Conservation (phyloP, 1,139 yeast genomes). For the Diutina sp. region DNA sequence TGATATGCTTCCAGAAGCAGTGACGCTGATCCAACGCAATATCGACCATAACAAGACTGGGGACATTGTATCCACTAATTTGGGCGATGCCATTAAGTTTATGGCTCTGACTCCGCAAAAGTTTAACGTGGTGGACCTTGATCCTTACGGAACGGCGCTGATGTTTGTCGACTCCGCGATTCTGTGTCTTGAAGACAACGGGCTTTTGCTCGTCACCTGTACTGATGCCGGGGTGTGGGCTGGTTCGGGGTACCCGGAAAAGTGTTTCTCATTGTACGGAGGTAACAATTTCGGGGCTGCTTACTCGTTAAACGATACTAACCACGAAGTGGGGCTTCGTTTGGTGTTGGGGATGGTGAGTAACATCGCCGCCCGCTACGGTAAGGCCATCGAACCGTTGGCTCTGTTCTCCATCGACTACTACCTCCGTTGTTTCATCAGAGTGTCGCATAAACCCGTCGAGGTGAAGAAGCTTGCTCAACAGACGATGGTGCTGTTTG, state of each 20-base stretch:
- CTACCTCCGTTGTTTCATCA: conserved; percentile 75
- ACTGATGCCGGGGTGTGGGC: conserved; percentile 94
- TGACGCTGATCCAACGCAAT: conserved; percentile 64
- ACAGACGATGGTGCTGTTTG: conserved; percentile 65
- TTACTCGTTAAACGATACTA: conserved; percentile 62
- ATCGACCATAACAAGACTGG: conserved; percentile 50
- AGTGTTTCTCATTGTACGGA: conserved; percentile 92
- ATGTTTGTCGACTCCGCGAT: conserved; percentile 90
- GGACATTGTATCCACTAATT: conserved; percentile 44
- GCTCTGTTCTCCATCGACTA: conserved; percentile 80
- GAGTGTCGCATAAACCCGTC: conserved; percentile 65
- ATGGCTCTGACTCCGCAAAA: conserved; percentile 44
- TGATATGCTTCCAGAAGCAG: conserved; percentile 80
- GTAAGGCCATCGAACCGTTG: conserved; percentile 76
- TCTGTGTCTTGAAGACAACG: conserved; percentile 70
- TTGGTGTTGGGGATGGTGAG: conserved; percentile 69
- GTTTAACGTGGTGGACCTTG: conserved; percentile 83
- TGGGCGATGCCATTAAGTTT: conserved; percentile 78
- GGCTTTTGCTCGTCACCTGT: conserved; percentile 79
- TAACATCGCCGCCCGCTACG: conserved; percentile 79
- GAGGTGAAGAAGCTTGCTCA: conserved; percentile 66
- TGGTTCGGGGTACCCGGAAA: conserved; percentile 93
- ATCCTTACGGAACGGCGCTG: conserved; percentile 95
- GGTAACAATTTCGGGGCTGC: conserved; percentile 58
- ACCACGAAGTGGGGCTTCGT: conserved; percentile 88